Evolutionary conservation across 768 basidiomycete species (phyloP).

Genomic region (Phlebiopsis gigantea): DNA sequence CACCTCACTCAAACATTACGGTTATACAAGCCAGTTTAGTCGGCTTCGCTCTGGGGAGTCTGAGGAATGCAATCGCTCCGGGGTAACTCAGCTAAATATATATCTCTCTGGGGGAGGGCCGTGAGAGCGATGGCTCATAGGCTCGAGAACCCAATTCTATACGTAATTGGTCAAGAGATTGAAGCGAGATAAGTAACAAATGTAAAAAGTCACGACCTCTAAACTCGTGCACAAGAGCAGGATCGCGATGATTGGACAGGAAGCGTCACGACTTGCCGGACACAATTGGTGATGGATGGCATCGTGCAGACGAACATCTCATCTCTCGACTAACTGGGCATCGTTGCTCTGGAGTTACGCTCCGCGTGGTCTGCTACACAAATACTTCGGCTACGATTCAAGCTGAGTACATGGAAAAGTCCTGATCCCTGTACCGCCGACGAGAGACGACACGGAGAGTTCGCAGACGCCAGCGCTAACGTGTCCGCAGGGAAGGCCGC

Average conservation of each 20-base stretch:
- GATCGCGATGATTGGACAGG: neutral
- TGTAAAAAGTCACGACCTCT: neutral
- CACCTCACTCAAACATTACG: neutral
- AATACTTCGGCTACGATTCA: too few species aligned
- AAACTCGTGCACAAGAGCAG: neutral
- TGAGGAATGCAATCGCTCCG: neutral
- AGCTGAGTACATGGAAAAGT: too few species aligned
- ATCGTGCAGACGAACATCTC: neutral
- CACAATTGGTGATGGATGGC: neutral
- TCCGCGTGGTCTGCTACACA: too few species aligned
- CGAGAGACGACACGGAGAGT: too few species aligned
- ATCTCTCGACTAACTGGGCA: neutral
- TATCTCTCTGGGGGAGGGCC: too few species aligned
- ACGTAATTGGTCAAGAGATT: neutral
- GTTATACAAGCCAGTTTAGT: neutral
- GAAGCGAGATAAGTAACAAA: neutral
- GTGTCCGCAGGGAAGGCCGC: too few species aligned
- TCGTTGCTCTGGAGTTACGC: neutral
- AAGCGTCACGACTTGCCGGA: too few species aligned
- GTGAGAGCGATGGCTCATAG: too few species aligned
- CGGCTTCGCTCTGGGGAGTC: neutral
- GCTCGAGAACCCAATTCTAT: too few species aligned
- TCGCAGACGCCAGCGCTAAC: too few species aligned
- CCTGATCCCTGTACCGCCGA: too few species aligned
- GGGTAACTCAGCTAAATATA: neutral